Base-by-base conservation (phyloP, 345 rosid genomes). In the Moricandia arvensis region DNA sequence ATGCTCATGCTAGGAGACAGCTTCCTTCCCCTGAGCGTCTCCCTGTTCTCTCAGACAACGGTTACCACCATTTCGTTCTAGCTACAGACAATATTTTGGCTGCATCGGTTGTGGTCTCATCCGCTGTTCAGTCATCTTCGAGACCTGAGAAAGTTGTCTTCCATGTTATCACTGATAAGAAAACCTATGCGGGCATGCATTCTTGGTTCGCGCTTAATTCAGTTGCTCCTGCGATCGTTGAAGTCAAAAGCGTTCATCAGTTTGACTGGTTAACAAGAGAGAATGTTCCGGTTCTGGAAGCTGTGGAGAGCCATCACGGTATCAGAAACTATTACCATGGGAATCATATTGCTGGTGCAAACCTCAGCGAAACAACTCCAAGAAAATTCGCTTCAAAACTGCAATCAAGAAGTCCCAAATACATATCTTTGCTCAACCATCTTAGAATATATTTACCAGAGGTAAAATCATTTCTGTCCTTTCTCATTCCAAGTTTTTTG, bases 181-280 rank as follows among this genome's bases (percentile, higher is more conserved):
- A 93, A 85, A 96, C 99, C 12, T 96, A 86, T 65, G 97, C 99
- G 7, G 99, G 93, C 27, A 96, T 96, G 98, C 99, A 93, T 78
- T 93, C 99, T 72, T 96, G 99, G 99, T 96, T 96, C 82, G 98
- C 99, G 0, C 86, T 96, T 41, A 93, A 96, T 70, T 83, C 99
- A 1, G 74, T 83, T 5, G 80, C 89, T 78, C 98, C 97, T 47
- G 97, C 99, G 7, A 90, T 91, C 47, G 85, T 93, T 73, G 98
- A 96, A 85, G 99, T 93, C 70, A 96, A 87, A 86, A 91, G 99
- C 16, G 84, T 93, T 80, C 99, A 96, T 86, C 99, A 96, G 83
- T 91, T 96, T 79, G 98, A 96, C 79, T 96, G 97, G 93, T 85
- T 96, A 78, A 90, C 99, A 6, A 87, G 98, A 75, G 99, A 96